Evolutionary conservation across 768 basidiomycete genomes (phyloP), one percentile per base, ranked within the genome.

Genomic region (Cubamyces sp.): DNA sequence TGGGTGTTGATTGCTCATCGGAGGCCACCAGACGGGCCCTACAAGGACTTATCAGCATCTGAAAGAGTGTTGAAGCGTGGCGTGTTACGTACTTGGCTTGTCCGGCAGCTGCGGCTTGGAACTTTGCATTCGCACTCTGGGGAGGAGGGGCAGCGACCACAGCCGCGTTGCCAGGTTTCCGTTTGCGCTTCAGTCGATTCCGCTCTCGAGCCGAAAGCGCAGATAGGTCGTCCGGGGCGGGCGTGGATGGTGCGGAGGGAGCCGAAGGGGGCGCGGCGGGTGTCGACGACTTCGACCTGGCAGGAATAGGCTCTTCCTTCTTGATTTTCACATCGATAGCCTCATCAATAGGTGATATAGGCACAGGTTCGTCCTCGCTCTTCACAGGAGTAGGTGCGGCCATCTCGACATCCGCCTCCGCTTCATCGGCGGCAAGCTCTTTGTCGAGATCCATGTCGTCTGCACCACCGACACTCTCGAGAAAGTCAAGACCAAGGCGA

Each of bases 151-250:
- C 84, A 14, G 87, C 82, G 16, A 94, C 92, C 67, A 93, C 93
- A 1, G 90, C 91, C 34, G 87, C 78, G 70, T 90, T 92, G 3
- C 93, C 95, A 3, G 83, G 82, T 70, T 96, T 97, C 58, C 96
- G 90, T 72, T 98, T 98, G 28, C 97, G 84, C 74, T 99, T 99
- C 34, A 98, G 78, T 49, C 96, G 85, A 72, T 97, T 97, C 34
- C 91, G 86, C 75, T 98, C 96, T 56, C 97, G 87, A 12, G 94
- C 94, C 34, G 95, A 97, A 47, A 98, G 77, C 6, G 82, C 83
- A 45, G 70, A 77, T 4, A 79, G 63, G 64, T 88, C 86, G 45
- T 86, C 83, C 0, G 87, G 85, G 0, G 87, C 82, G 2, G 83
- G 59, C 0, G 57, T 62, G 9, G 55, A 58, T 0, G 49, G 23